Base-by-base conservation (phyloP, 768 basidiomycete genomes). In the Tephrocybe sp. region DNA sequence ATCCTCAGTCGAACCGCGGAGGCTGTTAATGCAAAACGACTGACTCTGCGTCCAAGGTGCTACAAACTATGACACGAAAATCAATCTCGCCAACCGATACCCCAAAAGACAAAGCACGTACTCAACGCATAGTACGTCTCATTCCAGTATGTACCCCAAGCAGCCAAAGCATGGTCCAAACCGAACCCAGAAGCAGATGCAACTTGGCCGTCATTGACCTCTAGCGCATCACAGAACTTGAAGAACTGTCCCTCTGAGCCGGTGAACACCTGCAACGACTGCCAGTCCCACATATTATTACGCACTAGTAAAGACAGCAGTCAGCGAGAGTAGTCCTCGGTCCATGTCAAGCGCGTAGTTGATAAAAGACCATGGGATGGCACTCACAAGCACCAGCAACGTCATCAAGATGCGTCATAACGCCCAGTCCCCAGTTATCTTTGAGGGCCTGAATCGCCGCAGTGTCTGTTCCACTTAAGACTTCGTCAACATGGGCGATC, bases 281-380 rank as follows among this genome's bases (percentile, higher is more conserved):
- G 87, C 87, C 87, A 89, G 41, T 85, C 82, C 72, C 75, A 82
- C 5, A 84, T 71, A 59, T 78, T 76, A 57, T 80, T 76, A 49
- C 68, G 76, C 51, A 83, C 84, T 82, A 67, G 13, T 22, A 45
- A 20, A n/a, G 36, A 22, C 9, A 20, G 3, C 13, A 19, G 10
- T 43, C 1, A 6, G 23, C 11, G 16, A 7, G n/a, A 19, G 10
- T 35, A 26, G 5, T 35, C 35, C 31, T 20, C 13, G 26, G 59
- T n/a, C 19, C 3, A 32, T 26, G 26, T n/a, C 26, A 7, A 3
- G 26, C 26, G 26, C 26, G 7, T 26, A 7, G 26, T 26, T 3
- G 26, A 3, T 26, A 26, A 26, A 26, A 26, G 26, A 26, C 26
- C 4, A 26, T 26, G 26, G 26, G 4, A 26, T 26, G 26, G 7